A percentile compares a stretch with the other conserved stretches of the same genome.
Conservation (phyloP, 73 alveolate genomes). For the Paramecium caudatum region DNA sequence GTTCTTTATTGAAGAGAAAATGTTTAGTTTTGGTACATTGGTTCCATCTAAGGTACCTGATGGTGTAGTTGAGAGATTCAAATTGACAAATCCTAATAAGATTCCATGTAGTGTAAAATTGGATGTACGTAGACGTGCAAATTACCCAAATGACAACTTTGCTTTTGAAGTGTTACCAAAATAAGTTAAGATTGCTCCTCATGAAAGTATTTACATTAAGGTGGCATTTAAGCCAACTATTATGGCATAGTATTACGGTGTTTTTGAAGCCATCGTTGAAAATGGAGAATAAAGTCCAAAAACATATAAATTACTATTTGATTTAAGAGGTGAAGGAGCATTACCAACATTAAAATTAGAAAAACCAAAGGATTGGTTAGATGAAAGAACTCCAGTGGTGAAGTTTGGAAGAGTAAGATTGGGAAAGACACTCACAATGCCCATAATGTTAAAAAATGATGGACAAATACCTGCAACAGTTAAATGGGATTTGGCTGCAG, state of each 20-base stretch:
- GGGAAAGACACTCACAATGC: slow-evolving; percentile 87
- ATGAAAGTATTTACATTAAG: slow-evolving; percentile 96
- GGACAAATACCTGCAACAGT: slow-evolving; percentile 99
- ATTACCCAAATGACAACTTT: slow-evolving; percentile 97
- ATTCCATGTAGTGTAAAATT: slow-evolving; percentile 75
- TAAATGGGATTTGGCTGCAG: slow-evolving; percentile 91
- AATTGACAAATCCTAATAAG: slow-evolving; percentile 96
- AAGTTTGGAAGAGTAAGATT: slow-evolving; percentile 95
- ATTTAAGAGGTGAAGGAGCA: slow-evolving; percentile 99
- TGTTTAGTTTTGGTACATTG: slow-evolving; percentile 98
- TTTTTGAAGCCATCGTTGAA: slow-evolving; percentile 98
- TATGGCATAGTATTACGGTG: slow-evolving; percentile 98
- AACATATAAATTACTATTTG: slow-evolving; percentile 94
- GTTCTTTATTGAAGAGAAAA: slow-evolving; percentile 95
- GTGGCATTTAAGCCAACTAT: slow-evolving; percentile 96
- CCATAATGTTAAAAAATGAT: slow-evolving; percentile 93
- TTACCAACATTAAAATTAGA: slow-evolving; percentile 96
- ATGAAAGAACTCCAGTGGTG: slow-evolving; percentile 95
- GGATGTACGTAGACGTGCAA: slow-evolving; percentile 95
- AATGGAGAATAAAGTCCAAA: slow-evolving; percentile 95
- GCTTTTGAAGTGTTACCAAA: slow-evolving; percentile 96
- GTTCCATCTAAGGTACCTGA: slow-evolving; percentile 97
- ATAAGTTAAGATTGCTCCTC: slow-evolving; percentile 94
- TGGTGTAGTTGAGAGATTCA: slow-evolving; percentile 98
- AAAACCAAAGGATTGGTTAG: slow-evolving; percentile 92